These are phyloP conservation scores for Trichoderma orchidacearum DNA, from an alignment of 495 filamentous ascomycete species.

Conservation along the genomic window DNA sequence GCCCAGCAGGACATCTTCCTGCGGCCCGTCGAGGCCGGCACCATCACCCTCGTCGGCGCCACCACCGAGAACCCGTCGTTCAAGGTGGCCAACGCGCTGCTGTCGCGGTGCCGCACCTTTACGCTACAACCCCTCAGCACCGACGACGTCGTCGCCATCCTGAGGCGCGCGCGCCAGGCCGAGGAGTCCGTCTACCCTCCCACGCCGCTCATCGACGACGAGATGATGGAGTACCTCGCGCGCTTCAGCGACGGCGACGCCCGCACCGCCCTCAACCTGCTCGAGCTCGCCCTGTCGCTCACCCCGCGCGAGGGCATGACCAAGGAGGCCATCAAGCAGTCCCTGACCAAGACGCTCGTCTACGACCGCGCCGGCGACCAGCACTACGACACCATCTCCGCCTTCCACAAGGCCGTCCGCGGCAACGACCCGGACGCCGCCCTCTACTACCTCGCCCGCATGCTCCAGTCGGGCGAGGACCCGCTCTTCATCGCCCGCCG, in stretches of 20 bases:
- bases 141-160: slow-evolving; percentile 55
- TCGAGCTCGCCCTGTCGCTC: slow-evolving; percentile 67
- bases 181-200: slow-evolving; percentile 29
- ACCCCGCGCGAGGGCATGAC: slow-evolving; percentile 26
- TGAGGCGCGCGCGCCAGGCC: slow-evolving; percentile 54
- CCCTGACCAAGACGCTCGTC: slow-evolving; percentile 78
- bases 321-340: slow-evolving; percentile 56
- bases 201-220: slow-evolving; percentile 55
- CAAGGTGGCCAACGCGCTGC: slow-evolving; percentile 76
- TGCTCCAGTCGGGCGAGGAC: slow-evolving; percentile 94
- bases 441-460: slow-evolving; percentile 86
- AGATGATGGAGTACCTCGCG: slow-evolving; percentile 67
- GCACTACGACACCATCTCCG: slow-evolving; percentile 92
- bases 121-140: slow-evolving; percentile 62
- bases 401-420: slow-evolving; percentile 90
- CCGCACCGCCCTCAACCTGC: slow-evolving; percentile 78
- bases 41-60: slow-evolving; percentile 83
- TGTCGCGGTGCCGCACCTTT: slow-evolving; percentile 84
- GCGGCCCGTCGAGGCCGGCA: slow-evolving; percentile 81
- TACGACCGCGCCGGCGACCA: slow-evolving; percentile 93
- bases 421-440: slow-evolving; percentile 77
- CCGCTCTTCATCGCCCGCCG: slow-evolving; percentile 83
- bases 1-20: slow-evolving; percentile 92
- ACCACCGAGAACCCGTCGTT: slow-evolving; percentile 97
- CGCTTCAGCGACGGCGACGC: slow-evolving; percentile 86